phyloP scores from a whole-genome alignment of 345 rosid genomes.

The Lepidium africanum region DNA sequence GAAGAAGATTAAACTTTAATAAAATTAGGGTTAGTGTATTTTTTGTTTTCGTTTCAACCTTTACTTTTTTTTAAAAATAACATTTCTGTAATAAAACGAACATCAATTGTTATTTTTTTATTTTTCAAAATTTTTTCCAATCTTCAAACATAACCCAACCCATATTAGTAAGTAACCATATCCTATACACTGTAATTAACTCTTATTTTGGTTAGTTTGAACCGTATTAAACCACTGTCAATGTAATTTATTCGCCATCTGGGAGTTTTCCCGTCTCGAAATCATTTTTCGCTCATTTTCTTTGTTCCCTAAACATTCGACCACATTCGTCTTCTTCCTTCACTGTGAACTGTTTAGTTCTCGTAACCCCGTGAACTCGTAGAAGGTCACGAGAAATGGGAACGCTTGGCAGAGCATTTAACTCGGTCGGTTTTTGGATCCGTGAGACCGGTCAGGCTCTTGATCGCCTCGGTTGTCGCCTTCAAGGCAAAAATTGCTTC shows the following conservation, averaged over 20 bases:
- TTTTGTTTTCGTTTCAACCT: too few relatives aligned
- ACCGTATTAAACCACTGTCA: conserved; percentile 11
- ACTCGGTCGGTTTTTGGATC: conserved; percentile 92
- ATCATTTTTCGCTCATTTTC: not conserved
- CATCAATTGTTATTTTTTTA: too few relatives aligned
- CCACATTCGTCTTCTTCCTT: not conserved
- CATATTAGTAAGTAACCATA: too few relatives aligned
- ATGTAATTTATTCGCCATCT: not conserved
- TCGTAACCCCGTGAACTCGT: not conserved
- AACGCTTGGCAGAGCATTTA: conserved; percentile 75
- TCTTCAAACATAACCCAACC: too few relatives aligned
- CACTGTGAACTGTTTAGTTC: not conserved
- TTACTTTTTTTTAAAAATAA: too few relatives aligned
- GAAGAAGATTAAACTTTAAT: too few relatives aligned
- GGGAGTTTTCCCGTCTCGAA: not conserved
- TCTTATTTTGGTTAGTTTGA: not conserved
- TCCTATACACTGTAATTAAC: too few relatives aligned
- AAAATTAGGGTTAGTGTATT: too few relatives aligned
- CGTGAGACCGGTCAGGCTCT: conserved; percentile 94
- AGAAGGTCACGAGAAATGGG: conserved; percentile 46
- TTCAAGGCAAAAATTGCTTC: conserved; percentile 74
- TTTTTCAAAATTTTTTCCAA: too few relatives aligned
- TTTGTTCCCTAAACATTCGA: not conserved
- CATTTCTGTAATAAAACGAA: too few relatives aligned
- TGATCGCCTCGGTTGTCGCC: conserved; percentile 90